Conservation (phyloP, 768 basidiomycete genomes). For the Leccinellum albellum region DNA sequence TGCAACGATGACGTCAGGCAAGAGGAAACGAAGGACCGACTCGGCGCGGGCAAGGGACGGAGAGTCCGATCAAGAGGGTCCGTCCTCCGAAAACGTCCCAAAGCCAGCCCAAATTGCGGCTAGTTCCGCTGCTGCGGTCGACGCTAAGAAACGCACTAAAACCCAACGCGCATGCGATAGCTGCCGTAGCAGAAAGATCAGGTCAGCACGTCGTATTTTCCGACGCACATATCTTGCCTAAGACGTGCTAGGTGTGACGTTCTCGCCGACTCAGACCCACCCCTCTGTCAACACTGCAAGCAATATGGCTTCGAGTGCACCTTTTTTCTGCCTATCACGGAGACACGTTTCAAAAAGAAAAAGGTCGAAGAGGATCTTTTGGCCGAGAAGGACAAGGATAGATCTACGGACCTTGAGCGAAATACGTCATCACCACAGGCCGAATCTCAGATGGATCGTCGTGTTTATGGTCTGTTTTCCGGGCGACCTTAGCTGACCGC, state of each 20-base stretch:
- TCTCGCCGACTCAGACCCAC: conserved; percentile 70
- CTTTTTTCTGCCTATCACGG: conserved; percentile 96
- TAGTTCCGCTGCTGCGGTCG: conserved; percentile 35
- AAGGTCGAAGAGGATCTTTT: conserved; percentile 69
- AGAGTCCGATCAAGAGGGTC: conserved; percentile 59
- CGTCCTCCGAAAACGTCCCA: conserved; percentile 44
- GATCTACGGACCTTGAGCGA: conserved; percentile 25
- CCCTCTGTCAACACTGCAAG: conserved; percentile 91
- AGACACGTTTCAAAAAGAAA: conserved; percentile 98
- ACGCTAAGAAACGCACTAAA: conserved; percentile 86
- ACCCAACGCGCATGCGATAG: conserved; percentile 91
- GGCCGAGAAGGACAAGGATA: conserved; percentile 36
- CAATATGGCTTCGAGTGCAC: conserved; percentile 93
- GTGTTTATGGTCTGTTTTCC: conserved; percentile 55
- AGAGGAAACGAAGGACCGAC: conserved; percentile 62
- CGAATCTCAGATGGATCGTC: conserved; percentile 53
- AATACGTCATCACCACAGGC: conserved; percentile 43
- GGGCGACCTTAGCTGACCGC: conserved; percentile 7
- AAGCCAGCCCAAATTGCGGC: conserved; percentile 32
- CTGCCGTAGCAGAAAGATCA: conserved; percentile 86
- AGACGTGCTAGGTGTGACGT: conserved; percentile 66
- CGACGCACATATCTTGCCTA: conserved; percentile 9
- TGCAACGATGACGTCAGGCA: conserved; percentile 35
- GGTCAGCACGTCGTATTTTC: conserved; percentile 36
- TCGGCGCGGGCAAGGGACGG: conserved; percentile 41